phyloP scores from a whole-genome alignment of 2,329 filamentous ascomycete species.

The Microdochium paspali region DNA sequence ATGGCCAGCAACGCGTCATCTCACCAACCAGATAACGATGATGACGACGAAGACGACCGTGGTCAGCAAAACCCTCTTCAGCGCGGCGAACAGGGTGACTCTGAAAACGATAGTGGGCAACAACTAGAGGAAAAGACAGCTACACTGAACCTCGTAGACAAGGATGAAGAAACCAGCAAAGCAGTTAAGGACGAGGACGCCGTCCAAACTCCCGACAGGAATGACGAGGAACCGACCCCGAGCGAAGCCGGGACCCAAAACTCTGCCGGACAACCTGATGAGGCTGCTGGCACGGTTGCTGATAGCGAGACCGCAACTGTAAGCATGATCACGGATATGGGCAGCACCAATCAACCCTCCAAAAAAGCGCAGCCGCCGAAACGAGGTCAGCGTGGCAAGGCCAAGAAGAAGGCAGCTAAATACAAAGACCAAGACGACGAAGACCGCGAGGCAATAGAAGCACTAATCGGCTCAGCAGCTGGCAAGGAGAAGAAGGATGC shows the following conservation, averaged over 20 bases:
- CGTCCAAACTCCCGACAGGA: no score
- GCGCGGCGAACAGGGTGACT: conserved; percentile 7
- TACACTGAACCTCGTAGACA: conserved; percentile 15
- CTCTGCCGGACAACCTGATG: no score
- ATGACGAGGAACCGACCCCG: no score
- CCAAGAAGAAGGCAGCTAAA: conserved; percentile 79
- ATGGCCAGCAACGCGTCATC: conserved; percentile 5
- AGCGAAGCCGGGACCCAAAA: no score
- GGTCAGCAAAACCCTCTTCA: conserved; percentile 7
- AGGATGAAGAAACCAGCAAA: no score
- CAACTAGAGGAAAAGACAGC: conserved; percentile 11
- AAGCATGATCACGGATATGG: conserved; percentile 8
- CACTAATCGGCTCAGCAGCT: conserved; percentile 69
- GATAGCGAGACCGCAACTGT: not conserved
- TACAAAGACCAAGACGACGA: conserved; percentile 95
- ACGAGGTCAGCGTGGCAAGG: conserved; percentile 72
- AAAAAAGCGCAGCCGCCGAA: conserved; percentile 40
- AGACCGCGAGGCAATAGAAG: conserved; percentile 74
- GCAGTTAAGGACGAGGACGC: no score
- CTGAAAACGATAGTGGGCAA: conserved; percentile 2
- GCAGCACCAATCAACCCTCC: conserved; percentile 16
- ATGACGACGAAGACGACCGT: conserved; percentile 14
- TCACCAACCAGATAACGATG: conserved; percentile 9
- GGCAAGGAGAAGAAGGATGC: conserved; percentile 60
- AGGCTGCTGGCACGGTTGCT: conserved; percentile 6